These are phyloP conservation scores for Mesembryanthemum crystallinum DNA, from an alignment of 148 eudicot genomes.

Conservation along the genomic window DNA sequence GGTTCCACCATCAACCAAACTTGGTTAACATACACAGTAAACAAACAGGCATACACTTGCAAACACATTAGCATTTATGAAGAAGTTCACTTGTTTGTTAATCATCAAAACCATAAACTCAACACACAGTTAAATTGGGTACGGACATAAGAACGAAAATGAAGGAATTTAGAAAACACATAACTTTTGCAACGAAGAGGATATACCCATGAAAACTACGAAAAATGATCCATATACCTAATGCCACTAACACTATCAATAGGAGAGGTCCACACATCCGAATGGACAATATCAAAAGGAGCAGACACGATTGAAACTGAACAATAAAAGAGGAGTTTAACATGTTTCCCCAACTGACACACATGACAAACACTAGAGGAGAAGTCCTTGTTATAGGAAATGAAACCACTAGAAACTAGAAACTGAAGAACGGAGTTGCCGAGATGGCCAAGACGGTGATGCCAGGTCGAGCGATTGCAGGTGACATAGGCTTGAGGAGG, in stretches of 20 bases:
- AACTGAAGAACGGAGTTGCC: neutral
- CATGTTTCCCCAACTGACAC: constrained; percentile 1
- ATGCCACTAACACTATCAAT: neutral
- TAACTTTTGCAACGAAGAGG: too few relatives aligned
- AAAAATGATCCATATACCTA: neutral
- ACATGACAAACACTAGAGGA: neutral
- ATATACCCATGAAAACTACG: neutral
- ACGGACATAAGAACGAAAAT: neutral
- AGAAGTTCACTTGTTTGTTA: too few relatives aligned
- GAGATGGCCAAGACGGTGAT: neutral
- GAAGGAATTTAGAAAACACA: neutral
- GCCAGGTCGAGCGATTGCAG: neutral
- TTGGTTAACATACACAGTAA: too few relatives aligned
- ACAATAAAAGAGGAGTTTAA: neutral
- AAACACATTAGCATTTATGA: too few relatives aligned
- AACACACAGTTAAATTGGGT: neutral
- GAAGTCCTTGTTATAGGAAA: neutral
- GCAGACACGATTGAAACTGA: neutral
- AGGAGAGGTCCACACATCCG: neutral
- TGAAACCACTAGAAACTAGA: neutral
- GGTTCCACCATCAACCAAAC: too few relatives aligned
- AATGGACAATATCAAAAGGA: constrained; percentile 3
- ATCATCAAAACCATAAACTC: too few relatives aligned
- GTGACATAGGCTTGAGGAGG: neutral
- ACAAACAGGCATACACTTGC: too few relatives aligned